Evolutionary conservation across 106 monocot species (phyloP), one percentile per base, ranked within the genome.

Genomic region (Acanthochlamys bracteata): DNA sequence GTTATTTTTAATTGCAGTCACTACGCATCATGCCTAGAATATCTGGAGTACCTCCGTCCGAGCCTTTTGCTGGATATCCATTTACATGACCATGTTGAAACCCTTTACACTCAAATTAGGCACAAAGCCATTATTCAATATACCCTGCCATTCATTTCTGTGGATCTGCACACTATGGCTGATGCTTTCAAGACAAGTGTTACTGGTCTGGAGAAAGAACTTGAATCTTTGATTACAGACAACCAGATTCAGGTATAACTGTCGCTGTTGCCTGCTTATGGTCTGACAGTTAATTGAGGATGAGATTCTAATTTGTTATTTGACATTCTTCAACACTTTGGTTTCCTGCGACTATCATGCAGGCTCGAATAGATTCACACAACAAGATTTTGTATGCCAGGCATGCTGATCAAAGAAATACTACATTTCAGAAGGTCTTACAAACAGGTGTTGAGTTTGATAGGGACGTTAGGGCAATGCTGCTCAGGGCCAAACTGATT

Each of bases 41-140:
- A 96, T 73, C 96, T 96, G 20, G 88, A 91, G 66, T 82, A 77
- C 45, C 82, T 96, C 17, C 86, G 88, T 53, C 71, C 78, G 46
- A 96, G 88, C 62, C 75, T 96, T 16, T 52, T 83, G 21, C 78
- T 96, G 54, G 96, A 96, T 74, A 90, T 91, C 40, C 90, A 96
- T 70, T 75, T 96, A 42, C 80, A 96, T 45, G 84, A 91, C 68
- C 96, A 96, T 57, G 82, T 96, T 20, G 85, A 88, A n/a, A 66
- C 80, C 40, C 64, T 96, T 10, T 96, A 96, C 55, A 69, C 78
- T 21, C 76, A 91, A 22, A 96, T 96, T 27, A 84, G 96, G n/a
- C 96, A 96, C 66, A 90, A 91, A 65, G 96, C 96, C 17, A 91
- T 96, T 24, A 96, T 96, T 60, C 96, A 96, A 59, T 96, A 96